Conservation (phyloP, 345 rosid genomes). For the Salix viminalis region DNA sequence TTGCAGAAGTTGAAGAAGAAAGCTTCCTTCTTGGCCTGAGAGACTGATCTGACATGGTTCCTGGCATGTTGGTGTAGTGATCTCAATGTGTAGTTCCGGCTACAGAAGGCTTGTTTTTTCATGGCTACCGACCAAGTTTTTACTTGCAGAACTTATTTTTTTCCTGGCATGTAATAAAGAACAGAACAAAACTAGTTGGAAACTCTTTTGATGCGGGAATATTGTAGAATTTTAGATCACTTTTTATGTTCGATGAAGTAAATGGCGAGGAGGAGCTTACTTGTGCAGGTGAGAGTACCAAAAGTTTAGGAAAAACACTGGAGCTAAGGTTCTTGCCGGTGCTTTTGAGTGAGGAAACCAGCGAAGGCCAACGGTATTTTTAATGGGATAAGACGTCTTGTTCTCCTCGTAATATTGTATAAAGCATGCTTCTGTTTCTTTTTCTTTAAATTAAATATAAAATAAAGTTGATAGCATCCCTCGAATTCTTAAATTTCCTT, state of each 20-base stretch:
- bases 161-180: too few relatives aligned
- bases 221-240: neutral
- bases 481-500: too few relatives aligned
- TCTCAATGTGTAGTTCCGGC: slow-evolving; percentile 31
- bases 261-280: neutral
- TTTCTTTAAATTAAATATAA: too few relatives aligned
- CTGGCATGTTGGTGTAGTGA: slow-evolving; percentile 18
- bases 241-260: neutral
- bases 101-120: slow-evolving; percentile 39
- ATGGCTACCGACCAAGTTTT: slow-evolving; percentile 36
- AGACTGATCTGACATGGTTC: slow-evolving; percentile 14
- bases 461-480: too few relatives aligned
- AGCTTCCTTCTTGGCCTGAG: slow-evolving; percentile 12
- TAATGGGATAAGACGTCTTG: too few relatives aligned
- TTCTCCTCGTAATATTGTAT: too few relatives aligned
- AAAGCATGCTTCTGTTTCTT: too few relatives aligned
- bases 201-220: neutral
- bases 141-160: slow-evolving; percentile 29
- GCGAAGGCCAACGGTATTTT: neutral
- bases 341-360: neutral
- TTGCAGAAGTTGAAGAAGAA: slow-evolving; percentile 7
- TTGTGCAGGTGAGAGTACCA: neutral
- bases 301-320: neutral
- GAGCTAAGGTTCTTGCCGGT: neutral
- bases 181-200: too few relatives aligned